A percentile compares a stretch with the other conserved stretches of the same genome.
Evolutionary conservation across 2,329 filamentous ascomycete genomes (phyloP).

Genomic region (Sordariomycetes sp.): DNA sequence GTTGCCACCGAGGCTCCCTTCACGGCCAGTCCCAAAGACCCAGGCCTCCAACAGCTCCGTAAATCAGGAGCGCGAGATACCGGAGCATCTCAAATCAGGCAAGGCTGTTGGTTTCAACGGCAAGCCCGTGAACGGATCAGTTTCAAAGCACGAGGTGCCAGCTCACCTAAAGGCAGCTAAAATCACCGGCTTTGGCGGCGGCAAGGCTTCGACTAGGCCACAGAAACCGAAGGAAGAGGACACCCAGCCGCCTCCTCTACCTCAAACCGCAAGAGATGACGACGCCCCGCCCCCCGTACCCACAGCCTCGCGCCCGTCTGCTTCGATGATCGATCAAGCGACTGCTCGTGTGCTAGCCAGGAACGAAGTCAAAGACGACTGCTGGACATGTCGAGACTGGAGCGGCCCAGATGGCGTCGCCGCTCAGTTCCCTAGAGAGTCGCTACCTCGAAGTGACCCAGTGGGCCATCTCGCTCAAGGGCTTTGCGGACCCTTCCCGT

Average conservation of each 20-base stretch:
- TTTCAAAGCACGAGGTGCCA: too few relatives aligned
- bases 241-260: constrained; percentile 8
- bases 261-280: constrained; percentile 7
- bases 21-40: constrained; percentile 27
- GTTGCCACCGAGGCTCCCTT: constrained; percentile 41
- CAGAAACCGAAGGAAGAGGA: neutral
- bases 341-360: constrained; percentile 17
- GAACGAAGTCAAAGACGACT: constrained; percentile 28
- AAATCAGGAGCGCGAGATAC: neutral
- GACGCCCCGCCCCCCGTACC: constrained; percentile 43
- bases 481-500: constrained; percentile 71
- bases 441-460: constrained; percentile 56
- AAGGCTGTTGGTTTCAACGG: too few relatives aligned
- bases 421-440: constrained; percentile 62
- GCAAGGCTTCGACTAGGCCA: neutral
- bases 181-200: constrained; percentile 14
- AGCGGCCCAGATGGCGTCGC: constrained; percentile 72
- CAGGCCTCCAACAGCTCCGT: neutral
- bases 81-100: neutral
- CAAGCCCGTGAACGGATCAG: too few relatives aligned
- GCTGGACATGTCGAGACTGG: constrained; percentile 82
- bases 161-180: constrained; percentile 2
- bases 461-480: constrained; percentile 68
- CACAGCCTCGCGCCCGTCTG: constrained; percentile 39
- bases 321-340: constrained; percentile 38